Percentiles rank a stretch among this genome's conserved stretches.
These are phyloP conservation scores for Fusarium sp. DNA, from an alignment of 2,329 filamentous ascomycete genomes.

Conservation along the genomic window DNA sequence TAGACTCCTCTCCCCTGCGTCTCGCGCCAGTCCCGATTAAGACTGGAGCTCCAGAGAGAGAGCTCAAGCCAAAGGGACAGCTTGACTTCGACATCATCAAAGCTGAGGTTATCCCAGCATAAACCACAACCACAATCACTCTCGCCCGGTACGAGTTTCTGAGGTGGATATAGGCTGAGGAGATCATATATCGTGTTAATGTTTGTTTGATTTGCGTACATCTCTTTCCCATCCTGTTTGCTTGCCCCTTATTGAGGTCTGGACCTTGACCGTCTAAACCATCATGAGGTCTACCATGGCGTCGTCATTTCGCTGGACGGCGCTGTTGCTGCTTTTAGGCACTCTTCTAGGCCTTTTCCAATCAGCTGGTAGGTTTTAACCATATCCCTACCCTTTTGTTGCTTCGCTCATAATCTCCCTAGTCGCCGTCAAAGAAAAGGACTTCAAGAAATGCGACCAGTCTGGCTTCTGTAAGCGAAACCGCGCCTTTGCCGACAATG, in stretches of 20 bases:
- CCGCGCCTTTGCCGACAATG: conserved; percentile 85
- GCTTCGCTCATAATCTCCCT: conserved; percentile 34
- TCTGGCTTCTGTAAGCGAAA: conserved; percentile 98
- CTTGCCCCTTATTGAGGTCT: conserved; percentile 16
- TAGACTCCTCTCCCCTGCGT: conserved; percentile 40
- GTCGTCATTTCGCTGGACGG: conserved; percentile 72
- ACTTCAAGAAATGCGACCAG: conserved; percentile 96
- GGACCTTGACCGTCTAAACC: conserved; percentile 36
- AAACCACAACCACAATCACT: conserved; percentile 21
- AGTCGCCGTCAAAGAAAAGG: conserved; percentile 92
- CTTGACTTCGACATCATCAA: conserved; percentile 46
- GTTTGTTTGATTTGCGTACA: conserved; percentile 7
- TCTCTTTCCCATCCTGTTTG: conserved; percentile 8
- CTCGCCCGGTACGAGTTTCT: conserved; percentile 12
- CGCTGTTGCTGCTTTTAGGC: conserved; percentile 68
- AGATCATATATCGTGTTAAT: conserved; percentile 8
- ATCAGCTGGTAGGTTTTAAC: conserved; percentile 68
- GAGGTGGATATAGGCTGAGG: conserved; percentile 17
- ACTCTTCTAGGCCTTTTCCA: conserved; percentile 69
- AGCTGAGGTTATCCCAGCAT: conserved; percentile 40
- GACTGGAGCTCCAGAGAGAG: conserved; percentile 36
- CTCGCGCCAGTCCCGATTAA: conserved; percentile 40
- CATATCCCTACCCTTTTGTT: background rate
- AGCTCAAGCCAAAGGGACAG: conserved; percentile 43
- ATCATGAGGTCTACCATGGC: conserved; percentile 63